A percentile compares a stretch with the other conserved stretches of the same genome.
Conservation (phyloP, 148 eudicot genomes). For the Rhododendron ferrugineum region DNA sequence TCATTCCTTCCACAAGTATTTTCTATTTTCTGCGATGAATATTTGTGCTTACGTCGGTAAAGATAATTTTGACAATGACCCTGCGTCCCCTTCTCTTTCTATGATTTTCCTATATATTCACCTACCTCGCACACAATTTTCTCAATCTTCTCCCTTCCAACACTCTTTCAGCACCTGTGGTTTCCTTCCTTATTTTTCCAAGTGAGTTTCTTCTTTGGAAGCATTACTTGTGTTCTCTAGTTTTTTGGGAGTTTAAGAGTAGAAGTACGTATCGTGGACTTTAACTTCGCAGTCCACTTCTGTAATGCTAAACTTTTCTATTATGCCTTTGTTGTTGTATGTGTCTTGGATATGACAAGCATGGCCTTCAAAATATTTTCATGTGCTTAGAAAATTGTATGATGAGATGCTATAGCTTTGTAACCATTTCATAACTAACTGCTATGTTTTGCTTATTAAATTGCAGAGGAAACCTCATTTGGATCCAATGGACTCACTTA, state of each 20-base stretch:
- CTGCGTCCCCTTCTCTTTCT: not conserved
- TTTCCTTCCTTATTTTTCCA: not conserved
- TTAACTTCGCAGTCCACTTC: not conserved
- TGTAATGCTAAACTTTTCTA: not conserved
- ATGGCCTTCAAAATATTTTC: not conserved
- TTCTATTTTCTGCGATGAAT: not conserved
- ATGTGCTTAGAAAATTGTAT: not conserved
- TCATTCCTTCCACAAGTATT: constrained; percentile 11
- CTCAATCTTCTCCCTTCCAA: constrained; percentile 4
- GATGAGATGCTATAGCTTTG: no score
- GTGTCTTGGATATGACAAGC: not conserved
- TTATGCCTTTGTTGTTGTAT: not conserved
- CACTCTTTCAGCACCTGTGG: not conserved
- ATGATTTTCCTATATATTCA: not conserved
- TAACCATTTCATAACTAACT: not conserved
- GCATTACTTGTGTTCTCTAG: constrained; percentile 2
- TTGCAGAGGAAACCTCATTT: constrained; percentile 25
- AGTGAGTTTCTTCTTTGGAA: not conserved
- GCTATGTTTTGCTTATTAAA: not conserved
- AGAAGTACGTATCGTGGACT: not conserved
- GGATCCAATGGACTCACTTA: constrained; percentile 25
- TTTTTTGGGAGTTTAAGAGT: not conserved
- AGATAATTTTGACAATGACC: not conserved
- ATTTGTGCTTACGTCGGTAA: not conserved
- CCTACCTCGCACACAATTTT: not conserved